Percentiles rank a stretch among this genome's conserved stretches.
phyloP scores from a whole-genome alignment of 2,329 filamentous ascomycete species.

The Gnomoniopsis smithogilvyi region DNA sequence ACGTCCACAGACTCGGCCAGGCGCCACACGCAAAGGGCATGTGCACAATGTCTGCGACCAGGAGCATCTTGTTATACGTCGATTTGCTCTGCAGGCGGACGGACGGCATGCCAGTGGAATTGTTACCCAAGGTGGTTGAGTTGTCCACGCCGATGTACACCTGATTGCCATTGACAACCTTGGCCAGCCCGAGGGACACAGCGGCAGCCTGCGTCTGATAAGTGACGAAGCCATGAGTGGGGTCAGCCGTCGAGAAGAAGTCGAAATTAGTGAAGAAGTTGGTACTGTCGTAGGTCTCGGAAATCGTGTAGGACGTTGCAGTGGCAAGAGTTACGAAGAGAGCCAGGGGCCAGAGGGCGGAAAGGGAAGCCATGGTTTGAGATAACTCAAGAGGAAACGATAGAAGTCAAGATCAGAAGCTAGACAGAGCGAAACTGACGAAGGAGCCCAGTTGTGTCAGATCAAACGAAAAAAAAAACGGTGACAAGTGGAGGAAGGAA shows the following conservation, averaged over 20 bases:
- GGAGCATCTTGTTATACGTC: slow-evolving; percentile 66
- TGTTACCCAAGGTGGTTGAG: background rate
- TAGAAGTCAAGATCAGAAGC: too few relatives aligned
- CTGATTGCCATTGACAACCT: slow-evolving; percentile 44
- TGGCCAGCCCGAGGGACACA: slow-evolving; percentile 53
- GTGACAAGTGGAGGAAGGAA: too few relatives aligned
- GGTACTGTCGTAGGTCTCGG: slow-evolving; percentile 43
- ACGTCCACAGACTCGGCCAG: slow-evolving; percentile 72
- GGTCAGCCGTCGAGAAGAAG: slow-evolving; percentile 59
- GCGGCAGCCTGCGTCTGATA: slow-evolving; percentile 61
- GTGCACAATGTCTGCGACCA: slow-evolving; percentile 70
- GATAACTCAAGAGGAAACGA: too few relatives aligned
- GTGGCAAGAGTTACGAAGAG: slow-evolving; percentile 1
- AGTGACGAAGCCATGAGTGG: slow-evolving; percentile 70
- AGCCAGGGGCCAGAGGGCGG: background rate
- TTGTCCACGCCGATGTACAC: slow-evolving; percentile 70
- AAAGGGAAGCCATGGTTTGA: too few relatives aligned
- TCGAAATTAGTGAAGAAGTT: slow-evolving; percentile 56
- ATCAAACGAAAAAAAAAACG: too few relatives aligned
- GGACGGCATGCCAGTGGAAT: background rate
- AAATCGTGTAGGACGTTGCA: slow-evolving; percentile 39
- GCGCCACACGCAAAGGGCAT: slow-evolving; percentile 75
- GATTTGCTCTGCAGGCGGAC: slow-evolving; percentile 46
- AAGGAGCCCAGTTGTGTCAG: too few relatives aligned
- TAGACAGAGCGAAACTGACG: too few relatives aligned